phyloP scores from a whole-genome alignment of 805 yeast genomes.

The Zygotorulaspora chibaensis region DNA sequence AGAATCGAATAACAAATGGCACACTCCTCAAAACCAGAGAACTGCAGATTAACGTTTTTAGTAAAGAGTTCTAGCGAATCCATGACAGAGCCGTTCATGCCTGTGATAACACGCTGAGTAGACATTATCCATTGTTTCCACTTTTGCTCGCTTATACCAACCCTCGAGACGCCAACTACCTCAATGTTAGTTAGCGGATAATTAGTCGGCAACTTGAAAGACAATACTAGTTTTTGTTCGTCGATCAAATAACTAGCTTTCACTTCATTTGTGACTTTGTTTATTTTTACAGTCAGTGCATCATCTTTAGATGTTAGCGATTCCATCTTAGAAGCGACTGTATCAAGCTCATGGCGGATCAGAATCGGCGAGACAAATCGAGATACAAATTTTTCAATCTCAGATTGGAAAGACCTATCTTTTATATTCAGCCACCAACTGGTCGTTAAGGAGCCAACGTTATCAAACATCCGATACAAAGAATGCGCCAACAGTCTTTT shows the following conservation, averaged over 20 bases:
- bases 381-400: conserved; percentile 59
- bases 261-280: conserved; percentile 59
- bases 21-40: conserved; percentile 94
- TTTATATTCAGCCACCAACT: conserved; percentile 69
- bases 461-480: conserved; percentile 27
- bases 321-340: conserved; percentile 43
- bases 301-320: conserved; percentile 35
- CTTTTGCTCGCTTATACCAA: conserved; percentile 86
- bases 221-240: conserved; percentile 80
- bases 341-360: conserved; percentile 51
- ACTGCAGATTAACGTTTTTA: conserved; percentile 74
- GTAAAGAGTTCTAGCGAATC: conserved; percentile 40
- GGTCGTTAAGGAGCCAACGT: conserved; percentile 32
- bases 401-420: conserved; percentile 57
- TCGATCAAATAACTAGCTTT: conserved; percentile 73
- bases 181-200: conserved; percentile 75
- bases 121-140: conserved; percentile 96
- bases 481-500: conserved; percentile 26
- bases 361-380: conserved; percentile 61
- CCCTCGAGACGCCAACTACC: conserved; percentile 71
- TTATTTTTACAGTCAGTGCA: conserved; percentile 54
- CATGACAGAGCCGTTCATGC: conserved; percentile 62
- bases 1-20: conserved; percentile 92
- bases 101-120: conserved; percentile 74
- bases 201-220: conserved; percentile 63